Evolutionary conservation across 768 basidiomycete genomes (phyloP), one percentile per base, ranked within the genome.

Genomic region (Kwoniella pini): DNA sequence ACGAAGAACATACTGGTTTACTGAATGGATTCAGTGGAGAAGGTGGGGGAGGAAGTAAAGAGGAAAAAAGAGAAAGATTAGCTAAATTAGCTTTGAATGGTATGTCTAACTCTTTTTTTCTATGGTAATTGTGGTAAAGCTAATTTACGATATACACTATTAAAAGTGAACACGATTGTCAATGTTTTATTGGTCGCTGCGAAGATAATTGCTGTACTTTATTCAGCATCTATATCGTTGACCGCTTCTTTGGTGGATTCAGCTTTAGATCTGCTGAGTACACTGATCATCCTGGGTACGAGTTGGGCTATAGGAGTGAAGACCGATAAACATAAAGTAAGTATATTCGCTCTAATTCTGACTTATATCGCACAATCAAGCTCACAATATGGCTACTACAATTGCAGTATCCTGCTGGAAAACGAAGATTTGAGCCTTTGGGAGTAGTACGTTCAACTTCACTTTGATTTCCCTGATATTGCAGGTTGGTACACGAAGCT

Each of bases 141-240:
- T 36, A 36, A 36, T 36, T 7, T 15, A 36, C 33, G 33, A 15
- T 7, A 15, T 36, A 15, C n/a, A 36, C 33, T 7, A 15, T 15
- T 15, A 19, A 2, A 56, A 76, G 77, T 77, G 40, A 79, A 79
- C 52, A 76, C 76, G 9, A 52, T 65, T 5, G 67, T 76, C 50
- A 81, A 81, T 58, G 57, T 80, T 43, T 9, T 79, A 17, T 72
- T 81, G 9, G 76, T 81, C 11, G 69, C 57, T 10, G 79, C 72
- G 13, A 80, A 81, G 54, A 74, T 72, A 10, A 57, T 76, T 12
- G 79, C 79, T n/a, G 79, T 81, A 19, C 66, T 81, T 22, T 71
- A 79, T 39, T 80, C 80, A 15, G 69, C 76, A 28, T 81, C 80
- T 1, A 77, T 81, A 48, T 80, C 80, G 13, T 71, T 81, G 22